Conservation (phyloP, 208 protist genomes). For the Trypanosoma brucei region DNA sequence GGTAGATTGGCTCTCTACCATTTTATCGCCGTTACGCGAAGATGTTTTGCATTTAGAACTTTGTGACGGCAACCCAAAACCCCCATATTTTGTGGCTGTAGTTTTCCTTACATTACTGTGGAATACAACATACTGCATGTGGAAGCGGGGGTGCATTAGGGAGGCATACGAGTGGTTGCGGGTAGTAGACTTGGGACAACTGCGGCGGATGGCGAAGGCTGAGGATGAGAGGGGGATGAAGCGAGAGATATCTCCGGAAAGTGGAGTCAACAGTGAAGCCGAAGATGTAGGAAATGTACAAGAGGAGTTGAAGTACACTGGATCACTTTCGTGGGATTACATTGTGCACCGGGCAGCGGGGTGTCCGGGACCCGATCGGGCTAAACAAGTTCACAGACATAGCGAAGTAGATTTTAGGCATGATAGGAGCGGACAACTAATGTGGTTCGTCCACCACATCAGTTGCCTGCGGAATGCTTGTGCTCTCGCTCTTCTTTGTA, state of each 20-base stretch:
- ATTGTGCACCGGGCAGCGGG: not conserved
- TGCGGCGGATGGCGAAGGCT: not conserved
- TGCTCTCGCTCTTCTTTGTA: constrained; percentile 37
- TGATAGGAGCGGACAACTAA: not conserved
- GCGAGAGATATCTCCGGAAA: not conserved
- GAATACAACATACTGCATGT: constrained; percentile 51
- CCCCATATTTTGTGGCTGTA: constrained; percentile 24
- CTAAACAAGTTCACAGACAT: not conserved
- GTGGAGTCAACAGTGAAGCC: not conserved
- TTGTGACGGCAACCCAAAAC: not conserved
- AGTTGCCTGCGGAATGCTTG: constrained; percentile 52
- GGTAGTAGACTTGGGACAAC: constrained; percentile 17
- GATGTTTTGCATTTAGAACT: constrained; percentile 34
- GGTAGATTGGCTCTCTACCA: constrained; percentile 22
- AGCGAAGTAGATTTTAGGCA: not conserved
- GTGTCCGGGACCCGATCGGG: not conserved
- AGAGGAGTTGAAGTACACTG: not conserved
- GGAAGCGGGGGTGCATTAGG: constrained; percentile 51
- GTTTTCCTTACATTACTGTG: constrained; percentile 45
- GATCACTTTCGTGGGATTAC: constrained; percentile 4
- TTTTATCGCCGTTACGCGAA: constrained; percentile 42
- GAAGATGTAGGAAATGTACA: not conserved
- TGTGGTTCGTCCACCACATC: constrained; percentile 14
- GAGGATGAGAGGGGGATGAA: not conserved
- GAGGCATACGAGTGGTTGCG: constrained; percentile 54